phyloP scores from a whole-genome alignment of 2,329 filamentous ascomycete genomes.

The Claviceps sorghi region DNA sequence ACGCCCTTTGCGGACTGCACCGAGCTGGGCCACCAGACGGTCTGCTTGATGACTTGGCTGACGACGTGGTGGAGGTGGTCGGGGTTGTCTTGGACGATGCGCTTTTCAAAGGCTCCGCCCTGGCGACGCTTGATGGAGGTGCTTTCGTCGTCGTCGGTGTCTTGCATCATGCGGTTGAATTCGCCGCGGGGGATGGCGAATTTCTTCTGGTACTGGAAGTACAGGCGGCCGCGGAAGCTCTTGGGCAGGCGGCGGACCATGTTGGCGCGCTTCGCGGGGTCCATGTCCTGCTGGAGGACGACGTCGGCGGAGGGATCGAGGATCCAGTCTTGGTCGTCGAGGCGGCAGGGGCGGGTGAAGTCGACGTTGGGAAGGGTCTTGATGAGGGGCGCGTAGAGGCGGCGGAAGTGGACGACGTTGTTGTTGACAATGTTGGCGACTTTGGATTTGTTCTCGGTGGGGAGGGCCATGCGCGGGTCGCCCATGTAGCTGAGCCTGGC shows the following conservation, averaged over 20 bases:
- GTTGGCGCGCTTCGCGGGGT: conserved; percentile 76
- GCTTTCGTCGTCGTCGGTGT: conserved; percentile 51
- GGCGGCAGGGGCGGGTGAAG: conserved; percentile 45
- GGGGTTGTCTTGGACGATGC: conserved; percentile 59
- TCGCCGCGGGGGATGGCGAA: conserved; percentile 72
- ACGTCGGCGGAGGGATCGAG: conserved; percentile 42
- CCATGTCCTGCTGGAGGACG: conserved; percentile 75
- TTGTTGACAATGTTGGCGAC: conserved; percentile 87
- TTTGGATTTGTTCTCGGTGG: conserved; percentile 82
- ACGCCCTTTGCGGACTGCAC: conserved; percentile 74
- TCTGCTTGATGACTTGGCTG: conserved; percentile 65
- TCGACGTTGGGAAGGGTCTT: conserved; percentile 77
- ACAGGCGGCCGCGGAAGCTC: conserved; percentile 74
- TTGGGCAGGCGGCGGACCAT: conserved; percentile 89
- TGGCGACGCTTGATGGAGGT: conserved; percentile 55
- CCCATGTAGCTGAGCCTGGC: conserved; percentile 87
- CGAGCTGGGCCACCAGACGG: conserved; percentile 83
- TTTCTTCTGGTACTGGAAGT: conserved; percentile 89
- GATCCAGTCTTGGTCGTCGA: conserved; percentile 26
- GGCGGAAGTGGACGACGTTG: conserved; percentile 82
- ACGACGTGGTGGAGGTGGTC: conserved; percentile 57
- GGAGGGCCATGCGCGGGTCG: conserved; percentile 86
- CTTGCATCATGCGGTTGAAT: conserved; percentile 72
- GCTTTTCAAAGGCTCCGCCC: conserved; percentile 72
- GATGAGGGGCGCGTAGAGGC: conserved; percentile 79